Percentiles rank a stretch among this genome's conserved stretches.
These are phyloP conservation scores for Lentithecium fluviatile DNA, from an alignment of 495 filamentous ascomycete genomes.

Conservation along the genomic window DNA sequence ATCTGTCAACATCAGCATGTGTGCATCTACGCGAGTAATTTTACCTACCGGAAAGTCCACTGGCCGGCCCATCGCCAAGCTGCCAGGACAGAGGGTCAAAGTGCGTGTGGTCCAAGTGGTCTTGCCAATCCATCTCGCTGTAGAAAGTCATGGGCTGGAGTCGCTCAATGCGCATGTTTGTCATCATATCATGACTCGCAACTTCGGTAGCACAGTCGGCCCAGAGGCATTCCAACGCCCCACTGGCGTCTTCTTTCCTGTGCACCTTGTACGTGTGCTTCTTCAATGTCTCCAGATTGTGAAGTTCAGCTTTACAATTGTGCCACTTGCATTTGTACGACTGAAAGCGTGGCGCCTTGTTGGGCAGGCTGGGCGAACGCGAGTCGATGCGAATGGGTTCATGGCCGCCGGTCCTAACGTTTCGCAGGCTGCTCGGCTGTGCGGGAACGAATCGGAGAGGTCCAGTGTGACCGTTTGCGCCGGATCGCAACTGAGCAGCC, in stretches of 20 bases:
- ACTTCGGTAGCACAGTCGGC: constrained; percentile 43
- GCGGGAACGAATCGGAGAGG: constrained; percentile 11
- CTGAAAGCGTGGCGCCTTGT: constrained; percentile 37
- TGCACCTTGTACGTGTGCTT: constrained; percentile 65
- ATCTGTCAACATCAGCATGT: constrained; percentile 7
- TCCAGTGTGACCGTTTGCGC: constrained; percentile 11
- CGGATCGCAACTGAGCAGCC: constrained; percentile 7
- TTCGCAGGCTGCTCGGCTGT: constrained; percentile 25
- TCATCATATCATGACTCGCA: constrained; percentile 32
- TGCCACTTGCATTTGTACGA: constrained; percentile 64
- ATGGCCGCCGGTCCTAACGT: constrained; percentile 9
- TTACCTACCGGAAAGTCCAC: constrained; percentile 43
- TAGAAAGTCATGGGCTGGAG: constrained; percentile 35
- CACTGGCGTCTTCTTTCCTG: constrained; percentile 31
- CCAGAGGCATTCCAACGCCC: constrained; percentile 48
- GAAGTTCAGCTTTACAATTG: constrained; percentile 65
- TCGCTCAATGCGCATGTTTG: constrained; percentile 28
- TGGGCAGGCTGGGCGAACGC: constrained; percentile 24
- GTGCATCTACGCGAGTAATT: not conserved
- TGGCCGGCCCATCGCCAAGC: constrained; percentile 63
- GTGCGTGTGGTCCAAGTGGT: constrained; percentile 63
- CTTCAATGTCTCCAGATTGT: constrained; percentile 69
- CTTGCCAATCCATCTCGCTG: constrained; percentile 50
- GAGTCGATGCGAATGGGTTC: constrained; percentile 21
- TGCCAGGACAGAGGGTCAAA: constrained; percentile 60